Evolutionary conservation across 2,329 filamentous ascomycete species (phyloP).

Genomic region (Aureobasidium uvarum): DNA sequence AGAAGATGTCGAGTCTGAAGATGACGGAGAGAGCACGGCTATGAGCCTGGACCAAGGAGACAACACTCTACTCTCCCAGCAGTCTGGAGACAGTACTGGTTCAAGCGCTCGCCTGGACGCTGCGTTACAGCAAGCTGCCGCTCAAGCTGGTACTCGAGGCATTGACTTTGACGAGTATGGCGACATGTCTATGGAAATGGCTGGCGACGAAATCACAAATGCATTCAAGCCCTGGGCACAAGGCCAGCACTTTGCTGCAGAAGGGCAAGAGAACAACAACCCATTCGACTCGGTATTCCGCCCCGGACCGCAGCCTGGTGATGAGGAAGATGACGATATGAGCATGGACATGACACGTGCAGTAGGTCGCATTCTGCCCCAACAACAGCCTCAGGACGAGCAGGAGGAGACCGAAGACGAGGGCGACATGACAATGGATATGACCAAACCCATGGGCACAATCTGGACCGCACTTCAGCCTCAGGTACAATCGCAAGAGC

Average conservation of each 20-base stretch:
- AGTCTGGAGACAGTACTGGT: slow-evolving; percentile 53
- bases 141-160: slow-evolving; percentile 70
- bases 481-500: slow-evolving; percentile 28
- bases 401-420: slow-evolving; percentile 19
- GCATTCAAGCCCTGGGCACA: slow-evolving; percentile 72
- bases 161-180: slow-evolving; percentile 55
- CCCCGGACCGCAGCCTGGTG: slow-evolving; percentile 31
- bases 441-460: slow-evolving; percentile 21
- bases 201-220: slow-evolving; percentile 68
- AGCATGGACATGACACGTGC: slow-evolving; percentile 93
- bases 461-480: slow-evolving; percentile 19
- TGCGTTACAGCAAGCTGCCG: slow-evolving; percentile 70
- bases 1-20: slow-evolving; percentile 52
- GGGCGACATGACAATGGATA: slow-evolving; percentile 25
- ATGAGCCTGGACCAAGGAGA: slow-evolving; percentile 76
- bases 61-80: slow-evolving; percentile 42
- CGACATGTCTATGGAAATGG: slow-evolving; percentile 54
- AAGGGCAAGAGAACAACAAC: slow-evolving; percentile 53
- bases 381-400: background rate
- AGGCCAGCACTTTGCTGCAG: slow-evolving; percentile 42
- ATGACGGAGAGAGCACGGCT: slow-evolving; percentile 64
- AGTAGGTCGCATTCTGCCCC: slow-evolving; percentile 66
- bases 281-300: slow-evolving; percentile 50
- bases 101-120: slow-evolving; percentile 75
- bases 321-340: slow-evolving; percentile 59